Conservation (phyloP, 2,329 filamentous ascomycete species). For the Periconia digitata region DNA sequence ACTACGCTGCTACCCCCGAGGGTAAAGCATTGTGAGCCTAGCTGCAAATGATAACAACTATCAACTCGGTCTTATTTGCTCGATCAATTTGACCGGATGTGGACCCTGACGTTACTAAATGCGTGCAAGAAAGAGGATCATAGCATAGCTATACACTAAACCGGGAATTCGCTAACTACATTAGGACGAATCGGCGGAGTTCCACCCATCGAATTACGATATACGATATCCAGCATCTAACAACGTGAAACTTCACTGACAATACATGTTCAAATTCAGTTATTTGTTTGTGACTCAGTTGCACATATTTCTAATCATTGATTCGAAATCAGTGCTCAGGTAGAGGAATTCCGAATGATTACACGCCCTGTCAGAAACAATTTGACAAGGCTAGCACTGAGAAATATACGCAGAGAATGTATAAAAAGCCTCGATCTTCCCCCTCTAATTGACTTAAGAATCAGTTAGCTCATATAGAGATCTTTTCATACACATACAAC, state of each 20-base stretch:
- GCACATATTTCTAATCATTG: neutral
- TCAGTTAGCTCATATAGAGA: too few species aligned
- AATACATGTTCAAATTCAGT: too few species aligned
- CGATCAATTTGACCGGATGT: neutral
- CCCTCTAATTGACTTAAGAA: too few species aligned
- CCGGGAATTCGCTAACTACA: neutral
- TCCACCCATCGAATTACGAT: neutral
- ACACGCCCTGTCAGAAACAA: too few species aligned
- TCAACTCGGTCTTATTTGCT: too few species aligned
- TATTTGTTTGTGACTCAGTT: too few species aligned
- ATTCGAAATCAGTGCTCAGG: neutral
- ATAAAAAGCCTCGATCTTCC: too few species aligned
- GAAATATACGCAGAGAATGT: too few species aligned
- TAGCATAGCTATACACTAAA: neutral
- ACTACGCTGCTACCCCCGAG: slow-evolving; percentile 47
- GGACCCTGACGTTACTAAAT: too few species aligned
- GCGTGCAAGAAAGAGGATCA: neutral
- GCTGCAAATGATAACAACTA: neutral
- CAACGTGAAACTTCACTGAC: too few species aligned
- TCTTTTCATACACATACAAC: neutral
- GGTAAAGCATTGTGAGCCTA: slow-evolving; percentile 39
- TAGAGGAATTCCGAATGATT: too few species aligned
- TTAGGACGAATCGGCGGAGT: neutral
- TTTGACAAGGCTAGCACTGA: too few species aligned
- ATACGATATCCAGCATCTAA: neutral